Base-by-base conservation (phyloP, 345 rosid genomes). In the Raphanus raphanistrum region DNA sequence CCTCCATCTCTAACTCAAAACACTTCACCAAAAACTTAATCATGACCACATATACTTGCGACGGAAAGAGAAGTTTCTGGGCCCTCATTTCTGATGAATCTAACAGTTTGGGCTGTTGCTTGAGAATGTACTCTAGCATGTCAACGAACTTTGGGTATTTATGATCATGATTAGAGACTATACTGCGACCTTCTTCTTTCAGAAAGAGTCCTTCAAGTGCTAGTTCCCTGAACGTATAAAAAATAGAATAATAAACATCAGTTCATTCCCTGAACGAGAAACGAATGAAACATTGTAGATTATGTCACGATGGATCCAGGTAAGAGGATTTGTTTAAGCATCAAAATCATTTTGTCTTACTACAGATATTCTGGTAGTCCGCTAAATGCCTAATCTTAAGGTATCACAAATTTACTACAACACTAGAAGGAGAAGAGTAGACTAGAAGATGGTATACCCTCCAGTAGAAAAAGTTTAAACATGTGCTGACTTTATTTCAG, bases 131-230 rank as follows among this genome's bases (percentile, higher is more conserved):
- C 68, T 82, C 90, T 78, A 92, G 80, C 92, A 94, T 88, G 79
- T 76, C 86, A 72, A 76, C 87, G 84, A 92, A 85, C 68, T 84
- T 88, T 43, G 98, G 98, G 81, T 89, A 90, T 66, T 69, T 88
- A 61, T 70, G 57, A 52, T 85, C 84, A 77, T 77, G 77, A 84
- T 79, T 87, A 75, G 84, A 81, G 84, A 68, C 81, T 48, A 60
- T 70, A 50, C 33, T 74, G 70, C 13, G 85, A 68, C 84, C 79
- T 79, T 82, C 88, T 78, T 84, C 89, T 81, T 86, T 89, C 65
- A 85, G 94, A 85, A 87, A 90, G 65, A 94, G 84, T 74, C 97
- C 96, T 86, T 90, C 93, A 26, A 89, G 88, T 73, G 97, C 97
- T 87, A 94, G 81, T 85, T 94, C 98, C 86, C 98, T 90, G 33